phyloP scores from a whole-genome alignment of 805 yeast species.

The Kuraishia piskuri region DNA sequence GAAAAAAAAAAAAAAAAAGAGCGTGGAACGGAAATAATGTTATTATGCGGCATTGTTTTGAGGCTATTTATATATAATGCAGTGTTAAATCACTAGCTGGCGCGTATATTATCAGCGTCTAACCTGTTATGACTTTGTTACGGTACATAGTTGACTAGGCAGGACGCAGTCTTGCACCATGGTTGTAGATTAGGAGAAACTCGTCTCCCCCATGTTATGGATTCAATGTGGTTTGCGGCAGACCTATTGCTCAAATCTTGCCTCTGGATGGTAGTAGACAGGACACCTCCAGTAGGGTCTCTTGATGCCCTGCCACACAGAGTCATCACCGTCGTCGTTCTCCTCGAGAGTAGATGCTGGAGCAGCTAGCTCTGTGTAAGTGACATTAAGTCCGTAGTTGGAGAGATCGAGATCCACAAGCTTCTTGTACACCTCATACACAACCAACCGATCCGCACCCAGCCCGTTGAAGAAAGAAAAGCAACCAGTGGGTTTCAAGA shows the following conservation, averaged over 20 bases:
- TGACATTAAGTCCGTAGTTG: slow-evolving; percentile 67
- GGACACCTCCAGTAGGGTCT: slow-evolving; percentile 66
- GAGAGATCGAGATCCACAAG: slow-evolving; percentile 73
- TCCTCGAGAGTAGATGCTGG: slow-evolving; percentile 31
- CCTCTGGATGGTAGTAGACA: slow-evolving; percentile 58
- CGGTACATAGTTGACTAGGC: no score
- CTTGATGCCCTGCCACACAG: slow-evolving; percentile 56
- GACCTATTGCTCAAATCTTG: slow-evolving; percentile 26
- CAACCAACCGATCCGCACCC: slow-evolving; percentile 69
- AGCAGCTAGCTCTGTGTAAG: slow-evolving; percentile 40
- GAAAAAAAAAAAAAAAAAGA: no score
- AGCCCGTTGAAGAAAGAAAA: slow-evolving; percentile 91
- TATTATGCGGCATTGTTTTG: no score
- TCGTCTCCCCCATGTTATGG: no score
- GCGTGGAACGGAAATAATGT: no score
- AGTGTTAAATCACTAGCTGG: background rate
- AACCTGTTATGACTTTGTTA: no score
- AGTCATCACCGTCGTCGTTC: slow-evolving; percentile 24
- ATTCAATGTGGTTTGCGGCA: no score
- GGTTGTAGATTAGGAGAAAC: no score
- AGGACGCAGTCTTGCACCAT: no score
- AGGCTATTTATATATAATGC: background rate
- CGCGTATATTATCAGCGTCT: no score
- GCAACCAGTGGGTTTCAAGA: slow-evolving; percentile 72
- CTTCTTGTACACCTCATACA: slow-evolving; percentile 77